Conservation (phyloP, 179 eudicot species). For the Beta lomatogona region DNA sequence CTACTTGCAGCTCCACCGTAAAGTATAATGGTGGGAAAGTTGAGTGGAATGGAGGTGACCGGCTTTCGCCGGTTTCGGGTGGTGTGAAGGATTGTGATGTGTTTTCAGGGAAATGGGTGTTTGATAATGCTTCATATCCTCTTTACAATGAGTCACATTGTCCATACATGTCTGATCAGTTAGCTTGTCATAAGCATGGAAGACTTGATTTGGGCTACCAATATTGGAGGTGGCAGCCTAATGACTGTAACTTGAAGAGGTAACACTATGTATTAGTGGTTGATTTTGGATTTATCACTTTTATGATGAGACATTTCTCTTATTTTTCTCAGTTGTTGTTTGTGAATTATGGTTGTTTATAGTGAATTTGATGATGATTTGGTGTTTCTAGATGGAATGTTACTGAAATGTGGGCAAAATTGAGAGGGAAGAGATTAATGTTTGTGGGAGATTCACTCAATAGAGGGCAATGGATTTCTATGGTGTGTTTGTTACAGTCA, state of each 20-base stretch:
- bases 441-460: slow-evolving; percentile 95
- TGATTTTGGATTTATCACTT: neutral
- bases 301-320: neutral
- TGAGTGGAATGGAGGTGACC: slow-evolving; percentile 35
- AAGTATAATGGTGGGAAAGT: slow-evolving; percentile 61
- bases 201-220: slow-evolving; percentile 75
- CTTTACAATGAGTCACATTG: slow-evolving; percentile 81
- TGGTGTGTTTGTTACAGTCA: slow-evolving; percentile 86
- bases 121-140: slow-evolving; percentile 71
- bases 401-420: slow-evolving; percentile 78
- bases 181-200: slow-evolving; percentile 97
- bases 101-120: slow-evolving; percentile 85
- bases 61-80: slow-evolving; percentile 23
- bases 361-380: slow-evolving; percentile 20
- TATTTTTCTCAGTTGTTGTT: neutral
- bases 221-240: slow-evolving; percentile 91
- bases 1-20: slow-evolving; percentile 60
- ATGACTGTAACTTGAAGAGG: slow-evolving; percentile 84
- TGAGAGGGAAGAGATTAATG: slow-evolving; percentile 86
- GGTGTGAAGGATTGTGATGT: slow-evolving; percentile 58
- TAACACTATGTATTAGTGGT: slow-evolving; percentile 7
- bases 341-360: slow-evolving; percentile 12
- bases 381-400: slow-evolving; percentile 64
- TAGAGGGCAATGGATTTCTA: slow-evolving; percentile 95
- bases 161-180: slow-evolving; percentile 94